Conservation (phyloP, 768 basidiomycete species). For the Trametes coccinea region DNA sequence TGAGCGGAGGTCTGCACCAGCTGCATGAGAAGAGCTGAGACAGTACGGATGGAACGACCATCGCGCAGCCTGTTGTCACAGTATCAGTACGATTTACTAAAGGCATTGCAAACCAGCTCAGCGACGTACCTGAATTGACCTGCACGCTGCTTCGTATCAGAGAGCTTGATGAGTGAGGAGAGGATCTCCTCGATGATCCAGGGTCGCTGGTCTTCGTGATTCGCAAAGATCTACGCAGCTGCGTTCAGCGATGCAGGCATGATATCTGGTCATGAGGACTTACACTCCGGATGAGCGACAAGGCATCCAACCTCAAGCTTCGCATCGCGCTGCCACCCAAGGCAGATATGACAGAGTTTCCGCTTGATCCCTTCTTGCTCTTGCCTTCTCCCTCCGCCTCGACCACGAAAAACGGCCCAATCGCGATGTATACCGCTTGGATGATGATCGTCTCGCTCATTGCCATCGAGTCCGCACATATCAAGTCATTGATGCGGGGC, state of each 20-base stretch:
- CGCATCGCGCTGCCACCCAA: slow-evolving; percentile 82
- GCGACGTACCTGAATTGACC: slow-evolving; percentile 78
- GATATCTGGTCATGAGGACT: slow-evolving; percentile 31
- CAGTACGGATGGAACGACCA: slow-evolving; percentile 88
- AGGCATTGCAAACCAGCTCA: not conserved
- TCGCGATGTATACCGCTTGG: slow-evolving; percentile 87
- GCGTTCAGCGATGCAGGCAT: not conserved
- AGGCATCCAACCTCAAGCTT: slow-evolving; percentile 75
- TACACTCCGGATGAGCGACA: slow-evolving; percentile 84
- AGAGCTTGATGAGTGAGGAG: slow-evolving; percentile 84
- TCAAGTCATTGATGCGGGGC: slow-evolving; percentile 71
- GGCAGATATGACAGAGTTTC: slow-evolving; percentile 35
- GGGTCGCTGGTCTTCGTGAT: slow-evolving; percentile 84
- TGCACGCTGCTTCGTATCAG: slow-evolving; percentile 86
- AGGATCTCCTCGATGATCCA: slow-evolving; percentile 99
- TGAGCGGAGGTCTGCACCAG: slow-evolving; percentile 96
- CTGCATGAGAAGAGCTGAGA: slow-evolving; percentile 90
- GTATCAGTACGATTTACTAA: not conserved
- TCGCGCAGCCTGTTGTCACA: slow-evolving; percentile 69
- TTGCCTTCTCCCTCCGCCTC: slow-evolving; percentile 60
- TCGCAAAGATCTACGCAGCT: slow-evolving; percentile 75
- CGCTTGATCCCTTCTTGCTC: slow-evolving; percentile 39
- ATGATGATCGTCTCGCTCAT: slow-evolving; percentile 94
- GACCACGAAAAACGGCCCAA: slow-evolving; percentile 92
- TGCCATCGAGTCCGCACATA: slow-evolving; percentile 68